Percentiles rank a stretch among this genome's conserved stretches.
Conservation (phyloP, 768 basidiomycete genomes). For the Scleroderma citrinum region DNA sequence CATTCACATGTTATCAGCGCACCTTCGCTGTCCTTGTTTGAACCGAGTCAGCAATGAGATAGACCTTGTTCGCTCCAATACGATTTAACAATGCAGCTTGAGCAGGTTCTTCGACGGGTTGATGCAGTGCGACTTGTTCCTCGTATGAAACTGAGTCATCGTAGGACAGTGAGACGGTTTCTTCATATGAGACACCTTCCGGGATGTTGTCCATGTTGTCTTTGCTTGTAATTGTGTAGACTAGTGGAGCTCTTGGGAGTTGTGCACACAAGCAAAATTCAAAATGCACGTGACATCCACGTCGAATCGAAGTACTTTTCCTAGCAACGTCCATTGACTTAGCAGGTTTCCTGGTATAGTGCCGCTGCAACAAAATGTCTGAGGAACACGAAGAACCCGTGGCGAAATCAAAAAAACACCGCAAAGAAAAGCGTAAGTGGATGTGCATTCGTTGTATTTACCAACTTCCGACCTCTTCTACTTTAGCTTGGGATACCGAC, state of each 20-base stretch:
- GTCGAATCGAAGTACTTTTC: too few relatives aligned
- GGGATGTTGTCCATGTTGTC: conserved; percentile 45
- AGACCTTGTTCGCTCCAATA: conserved; percentile 72
- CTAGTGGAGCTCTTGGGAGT: too few relatives aligned
- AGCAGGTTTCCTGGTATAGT: too few relatives aligned
- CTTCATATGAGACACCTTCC: conserved; percentile 30
- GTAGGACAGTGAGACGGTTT: conserved; percentile 39
- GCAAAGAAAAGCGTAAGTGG: conserved; percentile 90
- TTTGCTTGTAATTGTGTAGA: conserved; percentile 1
- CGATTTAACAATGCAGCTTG: conserved; percentile 47
- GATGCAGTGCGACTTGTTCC: conserved; percentile 39
- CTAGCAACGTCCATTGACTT: too few relatives aligned
- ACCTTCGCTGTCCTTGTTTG: conserved; percentile 65
- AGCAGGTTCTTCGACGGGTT: conserved; percentile 23
- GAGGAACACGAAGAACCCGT: conserved; percentile 29
- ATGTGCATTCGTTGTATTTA: conserved; percentile 9
- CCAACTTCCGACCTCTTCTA: conserved; percentile 12
- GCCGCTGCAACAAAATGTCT: conserved; percentile 18
- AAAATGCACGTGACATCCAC: conserved; percentile 1
- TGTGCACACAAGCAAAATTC: too few relatives aligned
- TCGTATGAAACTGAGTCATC: conserved; percentile 54
- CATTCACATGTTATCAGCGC: conserved; percentile 43
- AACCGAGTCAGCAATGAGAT: conserved; percentile 66
- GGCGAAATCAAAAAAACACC: conserved; percentile 76
- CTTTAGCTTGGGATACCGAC: conserved; percentile 94